Evolutionary conservation across 768 basidiomycete species (phyloP).

Genomic region (Psilocybe cubensis): DNA sequence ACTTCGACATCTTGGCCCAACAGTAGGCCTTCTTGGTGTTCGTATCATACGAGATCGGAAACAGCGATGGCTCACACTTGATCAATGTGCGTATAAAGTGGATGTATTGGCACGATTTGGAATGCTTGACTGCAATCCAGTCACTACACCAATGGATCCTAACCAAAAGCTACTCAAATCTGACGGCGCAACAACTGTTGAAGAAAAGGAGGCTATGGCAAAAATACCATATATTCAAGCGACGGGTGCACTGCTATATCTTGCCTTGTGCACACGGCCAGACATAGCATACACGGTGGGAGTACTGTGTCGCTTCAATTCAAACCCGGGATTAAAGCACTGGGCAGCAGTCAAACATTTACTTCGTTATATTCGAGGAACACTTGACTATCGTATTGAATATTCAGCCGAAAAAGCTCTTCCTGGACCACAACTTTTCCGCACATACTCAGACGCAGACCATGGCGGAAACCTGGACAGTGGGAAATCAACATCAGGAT

Average conservation of each 20-base stretch:
- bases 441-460: constrained; percentile 30
- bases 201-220: constrained; percentile 24
- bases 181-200: constrained; percentile 22
- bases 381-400: constrained; percentile 15
- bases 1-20: constrained; percentile 29
- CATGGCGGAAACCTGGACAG: constrained; percentile 29
- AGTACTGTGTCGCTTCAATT: constrained; percentile 19
- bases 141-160: constrained; percentile 34
- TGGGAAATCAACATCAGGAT: constrained; percentile 39
- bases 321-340: constrained; percentile 28
- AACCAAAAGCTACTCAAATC: constrained; percentile 21
- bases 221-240: constrained; percentile 30
- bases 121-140: constrained; percentile 30
- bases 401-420: constrained; percentile 7
- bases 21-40: constrained; percentile 31
- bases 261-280: constrained; percentile 28
- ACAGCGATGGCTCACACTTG: constrained; percentile 21
- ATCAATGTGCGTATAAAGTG: constrained; percentile 28
- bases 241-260: constrained; percentile 32
- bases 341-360: too few relatives aligned
- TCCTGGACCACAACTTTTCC: constrained; percentile 12
- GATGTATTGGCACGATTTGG: constrained; percentile 28
- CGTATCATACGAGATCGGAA: constrained; percentile 26
- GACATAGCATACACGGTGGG: constrained; percentile 14
- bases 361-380: constrained; percentile 30